Percentiles rank a stretch among this genome's conserved stretches.
Evolutionary conservation across 495 filamentous ascomycete species (phyloP).

Genomic region (Podospora fimiseda): DNA sequence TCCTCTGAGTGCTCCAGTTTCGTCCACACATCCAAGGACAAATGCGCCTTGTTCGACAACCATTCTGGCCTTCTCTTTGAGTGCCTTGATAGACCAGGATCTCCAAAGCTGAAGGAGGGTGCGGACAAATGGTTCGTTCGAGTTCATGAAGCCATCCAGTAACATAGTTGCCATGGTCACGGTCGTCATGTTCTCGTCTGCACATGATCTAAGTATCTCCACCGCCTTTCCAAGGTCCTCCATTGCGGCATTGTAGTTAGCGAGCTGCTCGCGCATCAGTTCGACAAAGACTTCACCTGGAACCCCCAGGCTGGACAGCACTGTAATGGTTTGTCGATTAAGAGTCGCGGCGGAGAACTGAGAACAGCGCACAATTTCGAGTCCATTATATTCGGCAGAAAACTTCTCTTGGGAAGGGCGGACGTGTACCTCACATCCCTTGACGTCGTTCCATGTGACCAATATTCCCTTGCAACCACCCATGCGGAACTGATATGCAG

Average conservation of each 20-base stretch:
- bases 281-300: constrained; percentile 56
- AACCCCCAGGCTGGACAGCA: constrained; percentile 74
- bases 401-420: constrained; percentile 88
- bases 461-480: constrained; percentile 91
- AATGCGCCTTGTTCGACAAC: constrained; percentile 76
- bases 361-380: constrained; percentile 83
- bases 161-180: constrained; percentile 69
- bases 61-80: constrained; percentile 92
- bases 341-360: constrained; percentile 66
- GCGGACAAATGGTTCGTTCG: constrained; percentile 70
- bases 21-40: constrained; percentile 83
- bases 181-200: constrained; percentile 84
- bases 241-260: constrained; percentile 62
- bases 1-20: constrained; percentile 68
- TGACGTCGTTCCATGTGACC: constrained; percentile 57
- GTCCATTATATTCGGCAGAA: constrained; percentile 54
- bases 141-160: constrained; percentile 68
- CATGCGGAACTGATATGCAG: constrained; percentile 84
- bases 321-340: constrained; percentile 82
- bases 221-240: constrained; percentile 54
- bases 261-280: constrained; percentile 60
- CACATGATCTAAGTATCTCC: constrained; percentile 57
- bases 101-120: constrained; percentile 71
- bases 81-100: constrained; percentile 71
- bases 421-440: constrained; percentile 59